These are phyloP conservation scores for Lipomyces spencermartinsiae DNA, from an alignment of 805 yeast genomes.

Conservation along the genomic window DNA sequence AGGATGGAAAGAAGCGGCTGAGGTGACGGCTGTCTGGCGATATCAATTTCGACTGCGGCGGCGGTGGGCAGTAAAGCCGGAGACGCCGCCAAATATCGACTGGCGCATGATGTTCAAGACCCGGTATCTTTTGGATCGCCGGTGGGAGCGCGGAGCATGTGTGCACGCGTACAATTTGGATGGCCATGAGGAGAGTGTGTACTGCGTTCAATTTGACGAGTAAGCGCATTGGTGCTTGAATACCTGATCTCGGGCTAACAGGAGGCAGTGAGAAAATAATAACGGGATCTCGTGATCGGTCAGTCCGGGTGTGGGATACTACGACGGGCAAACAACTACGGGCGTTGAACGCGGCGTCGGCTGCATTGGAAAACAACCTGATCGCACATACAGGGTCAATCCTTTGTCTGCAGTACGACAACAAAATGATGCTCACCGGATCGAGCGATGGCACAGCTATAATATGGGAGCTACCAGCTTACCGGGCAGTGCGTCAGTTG, in stretches of 20 bases:
- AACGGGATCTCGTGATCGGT: conserved; percentile 69
- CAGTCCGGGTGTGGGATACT: conserved; percentile 48
- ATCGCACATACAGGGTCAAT: conserved; percentile 46
- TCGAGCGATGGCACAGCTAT: conserved; percentile 46
- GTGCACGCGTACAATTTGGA: conserved; percentile 36
- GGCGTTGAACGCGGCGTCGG: conserved; percentile 28
- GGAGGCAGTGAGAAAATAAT: conserved; percentile 61
- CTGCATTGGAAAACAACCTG: conserved; percentile 10
- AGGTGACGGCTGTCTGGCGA: conserved; percentile 27
- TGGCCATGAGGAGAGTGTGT: conserved; percentile 86
- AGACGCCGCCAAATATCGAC: conserved; percentile 20
- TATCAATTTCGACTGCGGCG: conserved; percentile 18
- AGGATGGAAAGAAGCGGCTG: conserved; percentile 27
- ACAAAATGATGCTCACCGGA: conserved; percentile 44
- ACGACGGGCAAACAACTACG: conserved; percentile 35
- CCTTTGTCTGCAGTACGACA: conserved; percentile 44
- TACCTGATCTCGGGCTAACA: neutral
- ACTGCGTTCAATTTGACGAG: conserved; percentile 73
- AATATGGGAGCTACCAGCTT: conserved; percentile 43
- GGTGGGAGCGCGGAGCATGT: conserved; percentile 42
- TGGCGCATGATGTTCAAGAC: conserved; percentile 42
- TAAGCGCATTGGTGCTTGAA: neutral
- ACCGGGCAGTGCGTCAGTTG: conserved; percentile 40
- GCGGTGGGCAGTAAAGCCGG: conserved; percentile 20
- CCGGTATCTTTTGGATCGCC: conserved; percentile 39